Base-by-base conservation (phyloP, 495 filamentous ascomycete genomes). In the Cryomyces antarcticus region DNA sequence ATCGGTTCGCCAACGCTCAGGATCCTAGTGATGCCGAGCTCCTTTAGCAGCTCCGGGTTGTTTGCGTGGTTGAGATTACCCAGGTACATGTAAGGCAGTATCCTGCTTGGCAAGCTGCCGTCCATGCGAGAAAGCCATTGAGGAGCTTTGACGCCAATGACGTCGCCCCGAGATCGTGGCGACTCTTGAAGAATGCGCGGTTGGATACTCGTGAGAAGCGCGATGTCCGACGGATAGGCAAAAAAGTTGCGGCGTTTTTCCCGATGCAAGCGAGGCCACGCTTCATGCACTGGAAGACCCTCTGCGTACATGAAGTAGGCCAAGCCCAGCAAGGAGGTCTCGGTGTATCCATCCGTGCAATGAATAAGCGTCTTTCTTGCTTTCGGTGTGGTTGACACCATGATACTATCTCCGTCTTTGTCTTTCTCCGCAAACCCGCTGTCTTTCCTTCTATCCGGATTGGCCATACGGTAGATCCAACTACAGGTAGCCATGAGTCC, bases 341-440 rank as follows among this genome's bases (percentile, higher is more conserved):
- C 89, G 6, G 89, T 97, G 57, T 97, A 97, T 27, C 89, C 89
- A 61, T 97, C 89, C 1, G 78, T 75, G 57, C 89, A 95, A 57
- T 95, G 85, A 31, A 97, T 82, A 30, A 95, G 68, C 29, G 95
- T 73, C 56, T 73, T 81, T 38, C 11, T 29, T 12, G 59, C 51
- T 37, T 56, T 62, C 42, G 50, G 60, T 31, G 49, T 54, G n/a
- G 46, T 43, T 39, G 44, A 50, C 43, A 49, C 47, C 43, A 55
- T 60, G 43, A 54, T 49, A 33, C 64, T 63, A 50, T 82, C 77
- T 5, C 72, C 77, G 46, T 78, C 72, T 10, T 48, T 52, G 51
- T 83, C 77, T 3, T 54, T 46, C 6, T 53, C 54, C 12, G 61
- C 53, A 24, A 24, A 24, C 17, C 17, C 17, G 17, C 17, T 24